A percentile compares a stretch with the other conserved stretches of the same genome.
phyloP scores from a whole-genome alignment of 768 basidiomycete species.

The Cyathus striatus region DNA sequence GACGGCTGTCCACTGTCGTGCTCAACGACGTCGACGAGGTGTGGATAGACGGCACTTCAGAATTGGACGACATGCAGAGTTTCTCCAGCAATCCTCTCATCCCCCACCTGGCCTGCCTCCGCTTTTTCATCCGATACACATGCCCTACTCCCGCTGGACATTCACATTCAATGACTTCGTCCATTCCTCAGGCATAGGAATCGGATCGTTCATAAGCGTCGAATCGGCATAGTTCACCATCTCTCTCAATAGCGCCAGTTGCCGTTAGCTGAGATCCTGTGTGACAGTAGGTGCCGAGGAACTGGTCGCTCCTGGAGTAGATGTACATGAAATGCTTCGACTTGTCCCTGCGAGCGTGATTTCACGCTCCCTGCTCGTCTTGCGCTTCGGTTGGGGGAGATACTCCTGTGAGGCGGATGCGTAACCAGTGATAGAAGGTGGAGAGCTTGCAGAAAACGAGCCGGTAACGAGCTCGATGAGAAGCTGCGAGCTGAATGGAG shows the following conservation, averaged over 20 bases:
- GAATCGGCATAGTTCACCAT: constrained; percentile 56
- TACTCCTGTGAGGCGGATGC: too few relatives aligned
- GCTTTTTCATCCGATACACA: constrained; percentile 39
- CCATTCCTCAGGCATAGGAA: constrained; percentile 20
- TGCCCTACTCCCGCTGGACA: not conserved
- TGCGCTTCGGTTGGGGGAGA: too few relatives aligned
- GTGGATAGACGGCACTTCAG: constrained; percentile 15
- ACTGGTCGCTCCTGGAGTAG: constrained; percentile 3
- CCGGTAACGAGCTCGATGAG: constrained; percentile 81
- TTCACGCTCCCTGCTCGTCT: constrained; percentile 55
- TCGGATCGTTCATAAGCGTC: constrained; percentile 15
- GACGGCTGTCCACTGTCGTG: constrained; percentile 38
- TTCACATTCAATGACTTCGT: constrained; percentile 4
- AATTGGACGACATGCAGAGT: constrained; percentile 12
- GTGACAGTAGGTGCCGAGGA: constrained; percentile 16
- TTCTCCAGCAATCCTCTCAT: constrained; percentile 74
- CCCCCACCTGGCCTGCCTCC: constrained; percentile 46
- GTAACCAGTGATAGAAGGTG: constrained; percentile 36
- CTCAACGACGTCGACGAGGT: constrained; percentile 51
- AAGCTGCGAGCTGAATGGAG: constrained; percentile 32
- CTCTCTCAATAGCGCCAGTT: constrained; percentile 71
- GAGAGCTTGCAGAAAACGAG: constrained; percentile 18
- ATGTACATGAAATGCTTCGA: constrained; percentile 34
- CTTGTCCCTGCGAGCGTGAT: constrained; percentile 67
- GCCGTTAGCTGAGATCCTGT: constrained; percentile 79